These are phyloP conservation scores for Pythium biforme DNA, from an alignment of 352 stramenopile species.

Conservation along the genomic window DNA sequence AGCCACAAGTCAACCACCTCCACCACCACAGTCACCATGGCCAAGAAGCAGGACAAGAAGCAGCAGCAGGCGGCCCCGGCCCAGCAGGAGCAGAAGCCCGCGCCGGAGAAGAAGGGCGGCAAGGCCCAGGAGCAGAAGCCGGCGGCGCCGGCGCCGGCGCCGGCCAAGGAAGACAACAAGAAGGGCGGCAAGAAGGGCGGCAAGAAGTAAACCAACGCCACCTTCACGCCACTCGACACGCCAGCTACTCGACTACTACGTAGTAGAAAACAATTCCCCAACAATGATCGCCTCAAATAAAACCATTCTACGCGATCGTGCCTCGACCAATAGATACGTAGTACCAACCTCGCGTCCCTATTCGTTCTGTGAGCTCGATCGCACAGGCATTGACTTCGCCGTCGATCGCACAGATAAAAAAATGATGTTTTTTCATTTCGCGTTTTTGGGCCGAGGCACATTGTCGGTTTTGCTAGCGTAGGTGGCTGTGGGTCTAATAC, in stretches of 20 bases:
- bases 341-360: no score
- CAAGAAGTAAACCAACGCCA: slow-evolving; percentile 28
- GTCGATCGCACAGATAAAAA: no score
- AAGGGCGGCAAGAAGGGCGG: slow-evolving; percentile 45
- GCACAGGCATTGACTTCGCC: no score
- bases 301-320: no score
- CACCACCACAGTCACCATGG: slow-evolving; percentile 13
- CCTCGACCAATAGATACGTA: no score
- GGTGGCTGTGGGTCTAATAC: background rate
- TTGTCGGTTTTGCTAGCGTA: background rate
- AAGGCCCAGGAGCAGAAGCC: slow-evolving; percentile 13
- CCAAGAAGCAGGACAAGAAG: slow-evolving; percentile 19
- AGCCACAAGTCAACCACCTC: slow-evolving; percentile 8
- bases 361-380: no score
- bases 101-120: slow-evolving; percentile 19
- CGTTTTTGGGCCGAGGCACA: background rate
- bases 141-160: slow-evolving; percentile 2
- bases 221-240: background rate
- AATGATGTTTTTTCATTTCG: background rate
- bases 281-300: no score
- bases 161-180: slow-evolving; percentile 27
- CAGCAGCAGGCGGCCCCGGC: background rate
- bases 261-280: no score
- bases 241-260: background rate
- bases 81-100: slow-evolving; percentile 13